A percentile compares a stretch with the other conserved stretches of the same genome.
Evolutionary conservation across 495 filamentous ascomycete genomes (phyloP).

Genomic region (Tetracladium setigerum): DNA sequence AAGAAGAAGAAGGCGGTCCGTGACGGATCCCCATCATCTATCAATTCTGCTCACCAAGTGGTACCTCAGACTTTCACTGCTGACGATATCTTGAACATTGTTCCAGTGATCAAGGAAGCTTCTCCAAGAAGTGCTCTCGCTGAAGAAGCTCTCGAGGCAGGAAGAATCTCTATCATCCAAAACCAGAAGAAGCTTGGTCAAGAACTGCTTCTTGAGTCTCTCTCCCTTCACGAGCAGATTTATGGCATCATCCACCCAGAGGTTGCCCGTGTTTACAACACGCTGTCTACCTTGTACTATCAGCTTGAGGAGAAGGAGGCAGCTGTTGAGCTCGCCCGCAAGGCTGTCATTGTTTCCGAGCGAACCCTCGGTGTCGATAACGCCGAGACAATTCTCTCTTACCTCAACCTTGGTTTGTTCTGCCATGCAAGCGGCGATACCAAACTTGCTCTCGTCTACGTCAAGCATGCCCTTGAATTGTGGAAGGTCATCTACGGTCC

Average conservation of each 20-base stretch:
- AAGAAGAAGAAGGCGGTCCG: constrained; percentile 68
- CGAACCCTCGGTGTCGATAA: constrained; percentile 91
- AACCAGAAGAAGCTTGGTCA: constrained; percentile 93
- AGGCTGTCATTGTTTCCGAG: constrained; percentile 93
- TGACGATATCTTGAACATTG: constrained; percentile 85
- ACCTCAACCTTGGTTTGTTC: constrained; percentile 93
- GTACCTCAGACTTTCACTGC: constrained; percentile 60
- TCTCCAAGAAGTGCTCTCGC: constrained; percentile 81
- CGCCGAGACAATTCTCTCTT: constrained; percentile 84
- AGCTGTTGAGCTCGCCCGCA: constrained; percentile 90
- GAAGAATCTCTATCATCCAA: constrained; percentile 88
- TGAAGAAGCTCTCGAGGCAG: constrained; percentile 92
- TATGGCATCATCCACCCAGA: constrained; percentile 97
- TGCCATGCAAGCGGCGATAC: constrained; percentile 88
- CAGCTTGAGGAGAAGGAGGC: constrained; percentile 92
- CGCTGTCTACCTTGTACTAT: constrained; percentile 90
- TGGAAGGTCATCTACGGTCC: constrained; percentile 96
- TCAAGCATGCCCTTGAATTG: constrained; percentile 86
- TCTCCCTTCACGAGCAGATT: constrained; percentile 97
- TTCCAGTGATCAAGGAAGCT: constrained; percentile 90
- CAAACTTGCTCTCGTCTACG: constrained; percentile 70
- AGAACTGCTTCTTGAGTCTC: constrained; percentile 87
- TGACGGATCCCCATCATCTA: constrained; percentile 40
- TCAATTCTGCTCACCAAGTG: constrained; percentile 26
- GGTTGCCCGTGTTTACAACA: constrained; percentile 91